These are phyloP conservation scores for Centrapalus pauciflorus DNA, from an alignment of 129 eudicot genomes.

Conservation along the genomic window DNA sequence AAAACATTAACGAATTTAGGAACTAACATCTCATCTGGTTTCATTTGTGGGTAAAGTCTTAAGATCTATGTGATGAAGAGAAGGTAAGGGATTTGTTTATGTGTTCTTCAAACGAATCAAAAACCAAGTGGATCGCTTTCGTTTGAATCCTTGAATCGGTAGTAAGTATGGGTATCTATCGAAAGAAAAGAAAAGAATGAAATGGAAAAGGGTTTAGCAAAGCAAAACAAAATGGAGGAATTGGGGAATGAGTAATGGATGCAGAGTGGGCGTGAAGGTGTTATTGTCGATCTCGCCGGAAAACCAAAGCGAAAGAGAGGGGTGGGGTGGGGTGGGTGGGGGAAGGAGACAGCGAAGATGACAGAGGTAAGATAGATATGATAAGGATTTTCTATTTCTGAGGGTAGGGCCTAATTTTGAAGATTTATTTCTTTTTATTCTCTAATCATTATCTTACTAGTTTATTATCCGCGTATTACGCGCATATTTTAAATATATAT, in stretches of 20 bases:
- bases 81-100: not conserved
- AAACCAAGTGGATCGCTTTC: not conserved
- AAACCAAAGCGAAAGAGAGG: not conserved
- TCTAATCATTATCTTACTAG: no score
- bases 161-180: not conserved
- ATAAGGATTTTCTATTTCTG: conserved; percentile 6
- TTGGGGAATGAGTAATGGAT: not conserved
- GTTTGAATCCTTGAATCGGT: not conserved
- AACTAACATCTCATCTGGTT: not conserved
- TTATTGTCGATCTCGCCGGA: not conserved
- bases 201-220: not conserved
- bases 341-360: conserved; percentile 25
- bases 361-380: conserved; percentile 9
- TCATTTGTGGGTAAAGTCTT: not conserved
- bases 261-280: not conserved
- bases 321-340: conserved; percentile 15
- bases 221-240: not conserved
- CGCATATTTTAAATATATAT: no score
- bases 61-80: not conserved
- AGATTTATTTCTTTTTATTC: not conserved
- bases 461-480: no score
- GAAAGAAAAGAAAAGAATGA: not conserved
- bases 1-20: not conserved
- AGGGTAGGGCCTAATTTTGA: not conserved
- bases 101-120: not conserved